phyloP scores from a whole-genome alignment of 1,284 basidiomycete genomes.

The Ustilago hordei region DNA sequence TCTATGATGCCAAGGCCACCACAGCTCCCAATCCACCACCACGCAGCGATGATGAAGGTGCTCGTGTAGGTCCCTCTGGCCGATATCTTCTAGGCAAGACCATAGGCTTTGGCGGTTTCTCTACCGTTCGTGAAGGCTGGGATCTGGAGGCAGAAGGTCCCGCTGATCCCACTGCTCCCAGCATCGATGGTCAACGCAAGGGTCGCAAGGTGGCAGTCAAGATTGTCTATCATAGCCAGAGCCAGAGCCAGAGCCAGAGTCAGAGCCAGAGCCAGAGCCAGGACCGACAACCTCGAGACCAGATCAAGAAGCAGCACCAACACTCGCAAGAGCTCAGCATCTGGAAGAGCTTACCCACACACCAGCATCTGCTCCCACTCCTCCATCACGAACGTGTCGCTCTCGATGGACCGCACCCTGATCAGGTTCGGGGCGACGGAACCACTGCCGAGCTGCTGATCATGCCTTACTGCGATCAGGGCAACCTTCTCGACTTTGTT shows the following conservation, averaged over 20 bases:
- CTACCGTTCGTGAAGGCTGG: constrained; percentile 79
- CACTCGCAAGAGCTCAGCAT: constrained; percentile 54
- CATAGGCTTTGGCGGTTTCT: constrained; percentile 86
- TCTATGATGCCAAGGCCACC: constrained; percentile 27
- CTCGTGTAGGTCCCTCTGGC: constrained; percentile 48
- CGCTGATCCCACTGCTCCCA: constrained; percentile 29
- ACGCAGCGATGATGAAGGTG: constrained; percentile 55
- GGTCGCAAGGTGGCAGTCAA: constrained; percentile 58
- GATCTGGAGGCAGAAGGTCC: constrained; percentile 43
- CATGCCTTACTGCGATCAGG: constrained; percentile 61
- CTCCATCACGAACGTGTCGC: constrained; percentile 53
- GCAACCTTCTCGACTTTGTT: constrained; percentile 60
- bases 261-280: constrained; percentile 14
- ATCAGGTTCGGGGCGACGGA: not conserved
- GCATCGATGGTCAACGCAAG: constrained; percentile 30
- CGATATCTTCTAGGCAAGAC: constrained; percentile 81
- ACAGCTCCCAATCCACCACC: constrained; percentile 30
- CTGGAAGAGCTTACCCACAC: constrained; percentile 54
- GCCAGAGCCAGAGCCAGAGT: not conserved
- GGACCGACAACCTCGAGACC: constrained; percentile 6
- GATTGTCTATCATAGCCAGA: constrained; percentile 47
- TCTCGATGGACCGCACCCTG: constrained; percentile 8
- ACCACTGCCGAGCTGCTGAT: constrained; percentile 48
- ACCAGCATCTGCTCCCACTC: constrained; percentile 58
- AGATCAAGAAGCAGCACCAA: constrained; percentile 3